Conservation (phyloP, 2,329 filamentous ascomycete genomes). For the Phialocephala subalpina region DNA sequence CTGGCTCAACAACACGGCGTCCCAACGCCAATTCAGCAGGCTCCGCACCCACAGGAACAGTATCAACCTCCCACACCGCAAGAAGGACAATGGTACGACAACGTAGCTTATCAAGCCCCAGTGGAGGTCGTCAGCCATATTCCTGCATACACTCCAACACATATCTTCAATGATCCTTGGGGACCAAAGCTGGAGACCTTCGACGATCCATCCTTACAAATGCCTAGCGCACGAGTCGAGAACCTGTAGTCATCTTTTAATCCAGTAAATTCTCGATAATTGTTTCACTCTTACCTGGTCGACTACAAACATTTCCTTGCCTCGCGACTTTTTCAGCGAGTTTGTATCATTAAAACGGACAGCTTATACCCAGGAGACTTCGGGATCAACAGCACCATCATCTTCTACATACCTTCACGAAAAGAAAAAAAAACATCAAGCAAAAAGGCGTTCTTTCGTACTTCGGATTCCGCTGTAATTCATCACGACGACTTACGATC, state of each 20-base stretch:
- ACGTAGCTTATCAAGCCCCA: slow-evolving; percentile 60
- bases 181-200: slow-evolving; percentile 61
- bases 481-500: slow-evolving; percentile 36
- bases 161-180: slow-evolving; percentile 62
- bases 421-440: slow-evolving; percentile 19
- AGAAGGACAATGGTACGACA: slow-evolving; percentile 61
- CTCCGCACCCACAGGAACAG: slow-evolving; percentile 47
- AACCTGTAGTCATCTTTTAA: slow-evolving; percentile 52
- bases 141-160: slow-evolving; percentile 57
- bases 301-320: slow-evolving; percentile 27
- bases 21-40: slow-evolving; percentile 42
- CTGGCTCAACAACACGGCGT: slow-evolving; percentile 33
- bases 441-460: slow-evolving; percentile 23
- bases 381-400: slow-evolving; percentile 38
- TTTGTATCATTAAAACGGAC: slow-evolving; percentile 35
- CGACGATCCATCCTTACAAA: slow-evolving; percentile 64
- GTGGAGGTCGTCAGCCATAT: slow-evolving; percentile 65
- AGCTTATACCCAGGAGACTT: slow-evolving; percentile 36
- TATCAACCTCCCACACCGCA: slow-evolving; percentile 52
- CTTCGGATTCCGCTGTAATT: slow-evolving; percentile 21
- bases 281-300: neutral
- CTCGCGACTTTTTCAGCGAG: slow-evolving; percentile 23
- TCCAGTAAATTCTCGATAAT: slow-evolving; percentile 13
- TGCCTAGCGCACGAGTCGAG: slow-evolving; percentile 66
- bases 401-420: slow-evolving; percentile 24